Evolutionary conservation across 371 early-diverging fungal genomes (phyloP), one percentile per base, ranked within the genome.

Genomic region (Mucor plumbeus): DNA sequence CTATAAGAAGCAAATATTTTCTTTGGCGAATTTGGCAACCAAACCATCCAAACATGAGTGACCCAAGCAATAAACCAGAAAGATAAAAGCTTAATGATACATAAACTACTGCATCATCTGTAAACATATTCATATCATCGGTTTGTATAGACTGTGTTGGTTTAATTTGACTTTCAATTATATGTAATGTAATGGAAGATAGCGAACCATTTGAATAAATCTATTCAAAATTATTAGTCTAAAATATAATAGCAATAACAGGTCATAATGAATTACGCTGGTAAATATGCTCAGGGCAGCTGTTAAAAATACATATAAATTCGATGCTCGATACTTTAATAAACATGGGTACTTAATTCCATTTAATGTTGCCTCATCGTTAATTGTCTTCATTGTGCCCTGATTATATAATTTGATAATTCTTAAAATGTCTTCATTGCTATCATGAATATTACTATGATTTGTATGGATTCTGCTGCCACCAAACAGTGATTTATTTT

Each of bases 391-490:
- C 13, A 41, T 57, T 0, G 59, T 44, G 5, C 59, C 47, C 15
- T 65, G 59, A 40, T 59, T 65, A 35, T 65, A 65, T 4, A 59
- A 59, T 17, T 65, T 59, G 10, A 65, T 65, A 7, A 65, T 59
- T 38, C 53, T 38, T 3, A 59, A 35, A 34, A 65, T 65, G 26
- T 65, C 59, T 10, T 65, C 65, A n/a, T 65, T 58, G 33, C 59
- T 59, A 26, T 59, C 65, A 40, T 65, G 64, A 3, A 56, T 33
- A 26, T 31, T 19, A 3, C 64, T 26, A 33, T 7, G 15, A 54
- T 53, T 63, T 13, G 55, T n/a, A 7, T 55, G 55, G 5, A 55
- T 19, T 50, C 26, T 19, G 9, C 26, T 55, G 26, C 26, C 3
- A 26, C 3, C 26, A 26, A 1, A 3, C 0, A 11, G 35, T 1